Base-by-base conservation (phyloP, 352 stramenopile genomes). In the Phytopythium ostracodes region DNA sequence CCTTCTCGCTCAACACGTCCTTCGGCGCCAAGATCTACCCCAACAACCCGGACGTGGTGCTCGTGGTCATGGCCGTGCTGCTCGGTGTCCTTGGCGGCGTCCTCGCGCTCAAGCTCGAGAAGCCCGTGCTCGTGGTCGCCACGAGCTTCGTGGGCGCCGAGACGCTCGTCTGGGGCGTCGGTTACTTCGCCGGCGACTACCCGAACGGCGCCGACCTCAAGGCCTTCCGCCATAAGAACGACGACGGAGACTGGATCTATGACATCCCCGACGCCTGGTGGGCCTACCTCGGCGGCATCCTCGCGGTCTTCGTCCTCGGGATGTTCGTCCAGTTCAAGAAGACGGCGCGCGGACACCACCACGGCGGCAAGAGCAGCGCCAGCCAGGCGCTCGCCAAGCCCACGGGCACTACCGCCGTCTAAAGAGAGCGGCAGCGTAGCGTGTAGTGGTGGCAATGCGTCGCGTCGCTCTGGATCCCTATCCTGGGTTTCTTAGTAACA, bases 161-260 rank as follows among this genome's bases (percentile, higher is more conserved):
- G 20, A 66, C 81, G 25, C 73, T 77, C 25, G 68, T 87, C 25
- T 84, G 74, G 70, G 80, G 80, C 27, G 56, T 92, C 24, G 83
- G 80, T 11, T 88, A 88, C 64, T 90, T 92, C 53, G 73, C 77
- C 8, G 81, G 81, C 17, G 71, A 79, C 52, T 92, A 88, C 62
- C 79, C 81, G 11, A 92, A 84, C 36, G 76, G 70, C 35, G 76
- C 73, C 18, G 67, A 82, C 52, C 69, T 92, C 24, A 72, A 77
- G 40, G 63, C 78, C 36, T 86, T 88, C 51, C 65, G 73, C 55
- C 50, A n/a, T 3, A 67, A 66, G 42, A 69, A 73, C 22, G 63
- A 55, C 22, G 63, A 79, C 4, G 77, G 75, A 40, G 57, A 80
- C 14, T 89, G 70, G 65, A 62, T 81, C 15, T 94, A 93, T 64